Conservation (phyloP, 352 stramenopile species). For the Phytophthora parvispora region DNA sequence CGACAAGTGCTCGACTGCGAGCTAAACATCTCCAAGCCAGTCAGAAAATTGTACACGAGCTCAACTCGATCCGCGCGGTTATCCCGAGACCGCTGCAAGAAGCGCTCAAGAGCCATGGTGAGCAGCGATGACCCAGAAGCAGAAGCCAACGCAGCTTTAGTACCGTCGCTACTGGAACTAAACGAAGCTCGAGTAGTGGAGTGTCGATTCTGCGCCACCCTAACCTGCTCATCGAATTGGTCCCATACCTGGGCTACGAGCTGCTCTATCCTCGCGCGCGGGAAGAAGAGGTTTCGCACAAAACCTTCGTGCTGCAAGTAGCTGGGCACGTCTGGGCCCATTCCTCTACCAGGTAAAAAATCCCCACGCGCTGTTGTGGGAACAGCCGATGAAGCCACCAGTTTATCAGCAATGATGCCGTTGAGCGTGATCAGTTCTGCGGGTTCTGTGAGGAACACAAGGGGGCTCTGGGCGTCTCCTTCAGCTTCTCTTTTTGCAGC, state of each 20-base stretch:
- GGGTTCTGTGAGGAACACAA: constrained; percentile 68
- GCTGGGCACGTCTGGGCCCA: constrained; percentile 45
- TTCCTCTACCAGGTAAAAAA: constrained; percentile 50
- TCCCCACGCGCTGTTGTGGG: constrained; percentile 28
- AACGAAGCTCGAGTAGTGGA: constrained; percentile 4
- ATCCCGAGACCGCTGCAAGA: constrained; percentile 47
- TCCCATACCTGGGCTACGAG: constrained; percentile 70
- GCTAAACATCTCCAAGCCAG: constrained; percentile 53
- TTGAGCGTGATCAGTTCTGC: constrained; percentile 32
- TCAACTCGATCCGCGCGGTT: constrained; percentile 53
- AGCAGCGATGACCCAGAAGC: constrained; percentile 22
- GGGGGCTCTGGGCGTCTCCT: neutral
- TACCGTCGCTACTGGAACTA: neutral
- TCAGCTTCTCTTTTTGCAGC: constrained; percentile 4
- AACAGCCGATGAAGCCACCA: neutral
- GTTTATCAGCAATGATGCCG: neutral
- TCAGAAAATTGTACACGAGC: constrained; percentile 69
- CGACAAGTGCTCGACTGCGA: constrained; percentile 55
- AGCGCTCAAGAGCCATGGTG: constrained; percentile 42
- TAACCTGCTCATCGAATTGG: constrained; percentile 64
- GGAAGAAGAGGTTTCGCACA: constrained; percentile 68
- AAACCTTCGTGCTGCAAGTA: constrained; percentile 72
- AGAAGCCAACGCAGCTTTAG: neutral
- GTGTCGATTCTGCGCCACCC: constrained; percentile 42
- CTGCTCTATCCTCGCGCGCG: constrained; percentile 52